Percentiles rank a stretch among this genome's conserved stretches.
Conservation (phyloP, 2,329 filamentous ascomycete genomes). For the Albifimbria verrucaria region DNA sequence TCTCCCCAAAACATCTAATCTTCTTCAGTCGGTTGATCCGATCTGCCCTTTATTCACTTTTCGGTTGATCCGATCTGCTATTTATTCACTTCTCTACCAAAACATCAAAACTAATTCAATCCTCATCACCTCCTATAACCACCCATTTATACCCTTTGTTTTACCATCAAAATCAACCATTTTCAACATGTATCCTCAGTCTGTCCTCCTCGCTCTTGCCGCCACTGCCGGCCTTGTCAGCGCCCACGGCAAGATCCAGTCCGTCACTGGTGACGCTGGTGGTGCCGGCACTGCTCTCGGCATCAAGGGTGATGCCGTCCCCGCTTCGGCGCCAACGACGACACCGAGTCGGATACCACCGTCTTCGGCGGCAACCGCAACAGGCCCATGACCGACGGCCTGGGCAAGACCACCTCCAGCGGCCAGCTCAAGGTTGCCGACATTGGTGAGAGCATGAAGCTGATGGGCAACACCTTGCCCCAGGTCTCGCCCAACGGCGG, state of each 20-base stretch:
- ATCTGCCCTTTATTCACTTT: neutral
- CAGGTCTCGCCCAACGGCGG: conserved; percentile 32
- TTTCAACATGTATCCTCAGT: neutral
- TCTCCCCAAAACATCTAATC: neutral
- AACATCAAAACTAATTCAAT: neutral
- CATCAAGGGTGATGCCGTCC: conserved; percentile 35
- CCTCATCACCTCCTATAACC: neutral
- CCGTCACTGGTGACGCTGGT: conserved; percentile 27
- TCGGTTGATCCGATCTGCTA: neutral
- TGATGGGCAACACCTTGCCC: conserved; percentile 34
- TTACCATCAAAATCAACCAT: neutral
- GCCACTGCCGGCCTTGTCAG: conserved; percentile 20
- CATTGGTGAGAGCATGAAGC: conserved; percentile 28
- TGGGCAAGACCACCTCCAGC: conserved; percentile 31
- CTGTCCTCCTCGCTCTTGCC: conserved; percentile 13
- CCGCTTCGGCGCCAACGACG: conserved; percentile 33
- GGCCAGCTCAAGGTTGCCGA: conserved; percentile 32
- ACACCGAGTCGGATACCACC: conserved; percentile 43
- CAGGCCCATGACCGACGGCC: conserved; percentile 26
- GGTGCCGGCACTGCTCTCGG: conserved; percentile 37
- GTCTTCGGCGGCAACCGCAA: conserved; percentile 35
- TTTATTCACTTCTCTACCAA: neutral
- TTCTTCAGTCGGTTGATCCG: neutral
- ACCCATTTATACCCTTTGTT: neutral
- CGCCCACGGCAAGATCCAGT: conserved; percentile 24